Percentiles rank a stretch among this genome's conserved stretches.
Conservation (phyloP, 345 rosid genomes). For the Camelina laxa region DNA sequence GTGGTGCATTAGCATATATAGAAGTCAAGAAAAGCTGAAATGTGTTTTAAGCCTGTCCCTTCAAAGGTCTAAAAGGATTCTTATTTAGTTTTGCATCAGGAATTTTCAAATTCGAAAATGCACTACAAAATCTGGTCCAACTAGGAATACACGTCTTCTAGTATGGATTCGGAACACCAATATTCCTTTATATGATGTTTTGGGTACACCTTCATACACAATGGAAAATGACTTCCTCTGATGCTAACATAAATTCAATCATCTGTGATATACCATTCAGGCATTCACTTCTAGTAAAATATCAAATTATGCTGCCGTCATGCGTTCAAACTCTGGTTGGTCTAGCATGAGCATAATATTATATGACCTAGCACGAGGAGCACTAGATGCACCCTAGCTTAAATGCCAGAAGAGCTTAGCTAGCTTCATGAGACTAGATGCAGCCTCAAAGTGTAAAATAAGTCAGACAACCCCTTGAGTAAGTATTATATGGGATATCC, state of each 20-base stretch:
- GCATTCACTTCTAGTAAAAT: slow-evolving; percentile 82
- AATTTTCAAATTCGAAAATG: slow-evolving; percentile 58
- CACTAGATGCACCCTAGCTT: too few relatives aligned
- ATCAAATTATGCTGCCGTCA: slow-evolving; percentile 64
- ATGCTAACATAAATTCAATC: not conserved
- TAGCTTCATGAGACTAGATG: not conserved
- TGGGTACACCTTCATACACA: slow-evolving; percentile 72
- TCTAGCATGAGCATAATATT: slow-evolving; percentile 31
- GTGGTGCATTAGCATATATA: not conserved
- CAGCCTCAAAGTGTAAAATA: not conserved
- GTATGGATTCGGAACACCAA: slow-evolving; percentile 66
- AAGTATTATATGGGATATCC: not conserved
- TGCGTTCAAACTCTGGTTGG: slow-evolving; percentile 59
- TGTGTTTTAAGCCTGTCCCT: slow-evolving; percentile 4
- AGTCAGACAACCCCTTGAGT: not conserved
- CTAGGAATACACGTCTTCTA: slow-evolving; percentile 61
- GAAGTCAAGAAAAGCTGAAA: not conserved
- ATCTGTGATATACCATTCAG: slow-evolving; percentile 63
- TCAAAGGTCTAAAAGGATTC: not conserved
- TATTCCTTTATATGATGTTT: slow-evolving; percentile 78
- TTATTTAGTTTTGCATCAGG: slow-evolving; percentile 35
- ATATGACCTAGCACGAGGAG: too few relatives aligned
- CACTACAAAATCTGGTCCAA: slow-evolving; percentile 58
- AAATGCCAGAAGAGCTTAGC: not conserved
- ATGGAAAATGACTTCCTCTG: not conserved